These are phyloP conservation scores for Petunia axillaris DNA, from an alignment of 257 asterid species.

Conservation along the genomic window DNA sequence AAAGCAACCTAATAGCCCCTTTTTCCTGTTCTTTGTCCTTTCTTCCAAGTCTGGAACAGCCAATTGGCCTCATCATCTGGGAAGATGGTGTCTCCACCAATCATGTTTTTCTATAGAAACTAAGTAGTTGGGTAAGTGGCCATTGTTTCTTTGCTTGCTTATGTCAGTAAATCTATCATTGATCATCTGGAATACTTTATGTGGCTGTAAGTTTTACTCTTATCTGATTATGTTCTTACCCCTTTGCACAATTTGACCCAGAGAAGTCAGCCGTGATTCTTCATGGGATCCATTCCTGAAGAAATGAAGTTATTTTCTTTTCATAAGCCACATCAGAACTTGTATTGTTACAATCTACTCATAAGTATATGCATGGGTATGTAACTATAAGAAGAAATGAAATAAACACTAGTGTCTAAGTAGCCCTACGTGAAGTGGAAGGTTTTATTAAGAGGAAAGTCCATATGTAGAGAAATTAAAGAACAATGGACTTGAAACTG, in stretches of 20 bases:
- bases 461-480: not conserved
- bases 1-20: not conserved
- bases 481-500: not conserved
- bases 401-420: not conserved
- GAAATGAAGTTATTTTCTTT: not conserved
- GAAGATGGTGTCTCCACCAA: not conserved
- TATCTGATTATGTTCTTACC: not conserved
- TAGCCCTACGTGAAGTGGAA: not conserved
- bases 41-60: not conserved
- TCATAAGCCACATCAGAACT: not conserved
- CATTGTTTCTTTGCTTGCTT: not conserved
- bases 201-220: not conserved
- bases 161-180: not conserved
- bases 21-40: not conserved
- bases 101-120: not conserved
- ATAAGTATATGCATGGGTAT: not conserved
- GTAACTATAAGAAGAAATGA: not conserved
- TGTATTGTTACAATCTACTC: not conserved
- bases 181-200: not conserved
- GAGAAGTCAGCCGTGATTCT: not conserved
- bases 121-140: not conserved
- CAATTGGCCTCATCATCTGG: not conserved
- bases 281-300: not conserved
- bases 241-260: constrained; percentile 15
- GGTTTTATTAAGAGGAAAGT: not conserved